phyloP scores from a whole-genome alignment of 2,329 filamentous ascomycete genomes.

The Whalleya microplaca region DNA sequence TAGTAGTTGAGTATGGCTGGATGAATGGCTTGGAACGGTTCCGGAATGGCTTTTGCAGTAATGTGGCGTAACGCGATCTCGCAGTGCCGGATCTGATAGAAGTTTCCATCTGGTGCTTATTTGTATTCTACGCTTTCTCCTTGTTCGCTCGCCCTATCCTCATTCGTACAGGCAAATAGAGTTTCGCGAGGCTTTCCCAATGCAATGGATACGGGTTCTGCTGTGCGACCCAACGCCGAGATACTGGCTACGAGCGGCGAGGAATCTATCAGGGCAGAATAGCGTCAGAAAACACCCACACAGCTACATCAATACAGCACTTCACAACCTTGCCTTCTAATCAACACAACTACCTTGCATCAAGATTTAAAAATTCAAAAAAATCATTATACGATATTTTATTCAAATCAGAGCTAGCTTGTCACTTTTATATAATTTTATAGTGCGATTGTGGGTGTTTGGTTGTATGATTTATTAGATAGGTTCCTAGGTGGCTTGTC shows the following conservation, averaged over 20 bases:
- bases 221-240: not conserved
- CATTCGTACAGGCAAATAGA: not conserved
- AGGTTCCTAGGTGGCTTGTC: too few species aligned
- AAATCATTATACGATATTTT: too few species aligned
- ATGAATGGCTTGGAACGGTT: slow-evolving; percentile 2
- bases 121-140: not conserved
- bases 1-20: too few species aligned
- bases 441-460: too few species aligned
- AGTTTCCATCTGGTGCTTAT: slow-evolving; percentile 3
- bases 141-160: not conserved
- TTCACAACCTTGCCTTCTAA: too few species aligned
- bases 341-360: too few species aligned
- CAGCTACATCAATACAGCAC: too few species aligned
- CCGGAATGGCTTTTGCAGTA: not conserved
- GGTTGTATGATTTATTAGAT: too few species aligned
- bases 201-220: not conserved
- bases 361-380: too few species aligned
- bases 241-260: not conserved
- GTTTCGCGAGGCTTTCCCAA: slow-evolving; percentile 6
- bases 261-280: not conserved
- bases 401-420: too few species aligned
- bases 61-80: slow-evolving; percentile 37
- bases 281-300: too few species aligned
- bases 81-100: slow-evolving; percentile 31
- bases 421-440: too few species aligned